Percentiles rank a stretch among this genome's conserved stretches.
These are phyloP conservation scores for Ascochyta lentis DNA, from an alignment of 2,329 filamentous ascomycete genomes.

Conservation along the genomic window DNA sequence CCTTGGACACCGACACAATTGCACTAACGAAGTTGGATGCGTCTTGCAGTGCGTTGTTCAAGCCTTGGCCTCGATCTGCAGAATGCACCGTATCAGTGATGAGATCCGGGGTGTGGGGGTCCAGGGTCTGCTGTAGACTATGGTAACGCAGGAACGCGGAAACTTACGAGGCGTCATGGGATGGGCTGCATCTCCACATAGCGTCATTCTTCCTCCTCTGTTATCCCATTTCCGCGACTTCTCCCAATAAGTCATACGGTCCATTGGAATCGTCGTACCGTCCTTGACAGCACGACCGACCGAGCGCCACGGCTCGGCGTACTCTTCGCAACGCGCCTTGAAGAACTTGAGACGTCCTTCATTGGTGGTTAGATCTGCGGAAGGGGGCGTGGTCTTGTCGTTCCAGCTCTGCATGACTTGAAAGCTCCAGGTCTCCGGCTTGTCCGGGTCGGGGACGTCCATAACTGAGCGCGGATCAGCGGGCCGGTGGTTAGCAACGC, in stretches of 20 bases:
- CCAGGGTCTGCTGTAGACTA: conserved; percentile 11
- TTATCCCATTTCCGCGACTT: conserved; percentile 42
- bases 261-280: conserved; percentile 33
- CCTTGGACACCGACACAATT: conserved; percentile 16
- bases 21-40: conserved; percentile 31
- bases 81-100: conserved; percentile 14
- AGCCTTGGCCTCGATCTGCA: conserved; percentile 44
- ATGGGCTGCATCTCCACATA: conserved; percentile 49
- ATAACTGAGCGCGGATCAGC: conserved; percentile 29
- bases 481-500: conserved; percentile 3
- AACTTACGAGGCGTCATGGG: conserved; percentile 46
- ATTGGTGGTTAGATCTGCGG: conserved; percentile 21
- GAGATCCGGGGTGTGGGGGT: conserved; percentile 14
- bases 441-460: conserved; percentile 36
- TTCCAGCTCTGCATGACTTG: conserved; percentile 38
- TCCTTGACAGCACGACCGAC: conserved; percentile 32
- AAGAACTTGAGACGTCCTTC: conserved; percentile 29
- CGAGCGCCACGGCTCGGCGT: conserved; percentile 41
- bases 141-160: conserved; percentile 13
- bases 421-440: conserved; percentile 42
- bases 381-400: conserved; percentile 22
- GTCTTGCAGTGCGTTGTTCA: conserved; percentile 47
- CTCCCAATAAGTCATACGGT: conserved; percentile 42
- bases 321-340: conserved; percentile 31
- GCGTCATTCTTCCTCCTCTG: conserved; percentile 38